Conservation (phyloP, 163 green algal species). For the Chlamydomonas reinhardtii region DNA sequence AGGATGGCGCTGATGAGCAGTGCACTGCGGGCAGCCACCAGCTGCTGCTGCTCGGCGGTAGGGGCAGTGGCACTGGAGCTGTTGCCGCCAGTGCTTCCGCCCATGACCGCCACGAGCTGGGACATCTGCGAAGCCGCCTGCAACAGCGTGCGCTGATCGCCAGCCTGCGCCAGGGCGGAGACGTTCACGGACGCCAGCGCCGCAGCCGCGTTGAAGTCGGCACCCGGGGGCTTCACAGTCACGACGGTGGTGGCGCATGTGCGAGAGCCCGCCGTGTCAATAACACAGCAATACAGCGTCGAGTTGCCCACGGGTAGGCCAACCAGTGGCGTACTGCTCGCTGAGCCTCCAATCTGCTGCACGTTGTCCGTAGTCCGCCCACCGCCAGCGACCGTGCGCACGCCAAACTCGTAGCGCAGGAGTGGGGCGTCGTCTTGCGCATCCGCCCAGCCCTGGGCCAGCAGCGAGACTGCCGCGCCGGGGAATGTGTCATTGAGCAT, state of each 20-base stretch:
- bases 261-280: background rate
- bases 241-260: background rate
- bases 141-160: background rate
- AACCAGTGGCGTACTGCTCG: background rate
- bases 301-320: background rate
- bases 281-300: background rate
- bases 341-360: conserved; percentile 10
- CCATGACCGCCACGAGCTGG: background rate
- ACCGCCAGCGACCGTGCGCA: background rate
- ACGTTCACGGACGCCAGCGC: background rate
- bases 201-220: background rate
- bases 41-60: background rate
- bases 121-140: too few species aligned
- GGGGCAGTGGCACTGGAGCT: too few species aligned
- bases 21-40: background rate
- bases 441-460: conserved; percentile 7
- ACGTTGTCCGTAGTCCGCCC: background rate
- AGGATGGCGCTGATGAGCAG: background rate
- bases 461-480: background rate
- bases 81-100: background rate
- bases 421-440: background rate
- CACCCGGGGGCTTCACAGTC: background rate
- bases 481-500: background rate
- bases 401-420: conserved; percentile 39
- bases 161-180: background rate